A percentile compares a stretch with the other conserved stretches of the same genome.
Evolutionary conservation across 345 rosid species (phyloP).

Genomic region (Dipteronia dyeriana): DNA sequence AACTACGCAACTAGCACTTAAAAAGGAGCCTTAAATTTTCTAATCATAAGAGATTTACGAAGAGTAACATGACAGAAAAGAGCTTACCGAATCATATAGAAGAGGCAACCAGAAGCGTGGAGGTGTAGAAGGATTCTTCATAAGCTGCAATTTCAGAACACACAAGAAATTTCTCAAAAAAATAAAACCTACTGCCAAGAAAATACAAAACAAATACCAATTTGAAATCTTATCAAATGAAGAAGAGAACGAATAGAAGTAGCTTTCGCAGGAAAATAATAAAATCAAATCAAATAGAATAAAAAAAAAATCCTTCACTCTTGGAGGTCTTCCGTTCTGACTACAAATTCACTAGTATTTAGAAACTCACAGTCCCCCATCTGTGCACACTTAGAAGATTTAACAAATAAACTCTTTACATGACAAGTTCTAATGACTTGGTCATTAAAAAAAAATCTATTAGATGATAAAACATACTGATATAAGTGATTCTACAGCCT

Average conservation of each 20-base stretch:
- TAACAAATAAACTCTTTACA: background rate
- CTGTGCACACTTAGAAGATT: background rate
- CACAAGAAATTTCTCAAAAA: background rate
- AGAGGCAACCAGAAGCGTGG: conserved; percentile 91
- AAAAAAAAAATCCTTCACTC: no score
- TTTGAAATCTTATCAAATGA: background rate
- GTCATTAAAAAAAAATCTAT: background rate
- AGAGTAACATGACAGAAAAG: background rate
- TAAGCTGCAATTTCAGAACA: conserved; percentile 58
- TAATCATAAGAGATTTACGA: background rate
- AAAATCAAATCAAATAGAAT: background rate
- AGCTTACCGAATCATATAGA: conserved; percentile 80
- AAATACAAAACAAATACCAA: background rate
- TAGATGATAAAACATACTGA: conserved; percentile 44
- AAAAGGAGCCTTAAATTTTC: conserved; percentile 7
- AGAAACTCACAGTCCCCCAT: background rate
- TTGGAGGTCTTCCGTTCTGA: background rate
- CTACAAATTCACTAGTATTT: background rate
- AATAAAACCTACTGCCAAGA: background rate
- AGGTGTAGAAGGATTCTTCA: conserved; percentile 90
- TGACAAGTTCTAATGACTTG: background rate
- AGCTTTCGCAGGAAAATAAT: background rate
- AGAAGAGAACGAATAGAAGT: background rate
- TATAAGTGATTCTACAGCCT: conserved; percentile 80
- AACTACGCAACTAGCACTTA: background rate